A percentile compares a stretch with the other conserved stretches of the same genome.
Conservation (phyloP, 345 rosid genomes). For the Citrus medica region DNA sequence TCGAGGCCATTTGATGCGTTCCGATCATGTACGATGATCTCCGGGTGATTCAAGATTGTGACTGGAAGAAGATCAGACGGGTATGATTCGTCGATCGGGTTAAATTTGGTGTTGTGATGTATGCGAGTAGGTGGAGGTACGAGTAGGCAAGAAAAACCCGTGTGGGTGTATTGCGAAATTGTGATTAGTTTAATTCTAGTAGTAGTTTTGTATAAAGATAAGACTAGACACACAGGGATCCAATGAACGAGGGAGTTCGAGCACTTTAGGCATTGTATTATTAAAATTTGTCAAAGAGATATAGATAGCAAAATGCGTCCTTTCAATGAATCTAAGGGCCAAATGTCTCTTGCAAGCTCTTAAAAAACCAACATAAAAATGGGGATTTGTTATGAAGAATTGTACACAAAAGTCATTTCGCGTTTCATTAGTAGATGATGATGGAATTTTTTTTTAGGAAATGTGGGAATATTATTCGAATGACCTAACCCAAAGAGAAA, state of each 20-base stretch:
- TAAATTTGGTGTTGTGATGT: neutral
- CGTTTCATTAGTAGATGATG: neutral
- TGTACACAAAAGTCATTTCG: constrained; percentile 10
- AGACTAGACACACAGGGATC: constrained; percentile 15
- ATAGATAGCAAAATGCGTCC: constrained; percentile 11
- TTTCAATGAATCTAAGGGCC: constrained; percentile 22
- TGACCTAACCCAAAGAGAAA: neutral
- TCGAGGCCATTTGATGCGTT: neutral
- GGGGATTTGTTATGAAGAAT: neutral
- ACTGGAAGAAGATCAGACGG: neutral
- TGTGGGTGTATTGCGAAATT: no score
- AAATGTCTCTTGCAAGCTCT: constrained; percentile 25
- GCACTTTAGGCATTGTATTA: no score
- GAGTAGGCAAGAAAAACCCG: neutral
- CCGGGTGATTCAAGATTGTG: neutral
- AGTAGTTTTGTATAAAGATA: neutral
- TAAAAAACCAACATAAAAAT: neutral
- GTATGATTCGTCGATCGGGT: neutral
- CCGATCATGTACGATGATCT: neutral
- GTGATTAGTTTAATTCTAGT: neutral
- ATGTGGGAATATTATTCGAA: constrained; percentile 31
- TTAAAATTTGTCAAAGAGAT: neutral
- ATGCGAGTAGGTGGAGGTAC: neutral
- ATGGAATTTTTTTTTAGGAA: neutral
- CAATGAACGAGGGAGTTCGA: constrained; percentile 20